Evolutionary conservation across 306 rosid species (phyloP).

Genomic region (Ziziphus jujuba): DNA sequence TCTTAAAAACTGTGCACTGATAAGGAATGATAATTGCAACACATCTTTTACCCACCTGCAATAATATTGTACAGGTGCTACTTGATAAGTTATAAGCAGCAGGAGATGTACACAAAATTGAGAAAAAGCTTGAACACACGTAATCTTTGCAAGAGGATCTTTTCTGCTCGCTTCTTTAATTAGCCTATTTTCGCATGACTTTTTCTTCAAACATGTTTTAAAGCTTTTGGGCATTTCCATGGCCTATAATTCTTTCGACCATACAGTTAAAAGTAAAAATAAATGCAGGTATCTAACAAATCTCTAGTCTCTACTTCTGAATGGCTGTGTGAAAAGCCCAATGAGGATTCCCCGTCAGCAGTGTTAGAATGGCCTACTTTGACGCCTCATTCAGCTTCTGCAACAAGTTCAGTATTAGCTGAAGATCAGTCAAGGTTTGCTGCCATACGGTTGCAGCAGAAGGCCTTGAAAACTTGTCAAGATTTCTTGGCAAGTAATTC

Average conservation of each 20-base stretch:
- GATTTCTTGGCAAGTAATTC: background rate
- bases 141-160: too few relatives aligned
- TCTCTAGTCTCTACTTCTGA: constrained; percentile 1
- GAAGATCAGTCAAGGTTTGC: constrained; percentile 19
- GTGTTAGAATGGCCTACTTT: constrained; percentile 5
- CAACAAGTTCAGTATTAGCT: background rate
- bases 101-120: too few relatives aligned
- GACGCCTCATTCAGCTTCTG: background rate
- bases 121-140: too few relatives aligned
- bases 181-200: too few relatives aligned
- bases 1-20: too few relatives aligned
- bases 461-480: constrained; percentile 17
- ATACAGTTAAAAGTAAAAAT: background rate
- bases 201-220: too few relatives aligned
- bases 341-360: background rate
- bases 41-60: too few relatives aligned
- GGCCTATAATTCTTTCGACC: background rate
- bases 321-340: constrained; percentile 22
- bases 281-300: constrained; percentile 5
- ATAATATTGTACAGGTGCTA: too few relatives aligned
- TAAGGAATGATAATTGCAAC: too few relatives aligned
- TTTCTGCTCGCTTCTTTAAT: too few relatives aligned
- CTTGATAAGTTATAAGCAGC: too few relatives aligned
- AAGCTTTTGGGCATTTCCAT: background rate
- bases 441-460: constrained; percentile 2